Conservation (phyloP, 2,329 filamentous ascomycete species). For the Paramyrothecium sp. region DNA sequence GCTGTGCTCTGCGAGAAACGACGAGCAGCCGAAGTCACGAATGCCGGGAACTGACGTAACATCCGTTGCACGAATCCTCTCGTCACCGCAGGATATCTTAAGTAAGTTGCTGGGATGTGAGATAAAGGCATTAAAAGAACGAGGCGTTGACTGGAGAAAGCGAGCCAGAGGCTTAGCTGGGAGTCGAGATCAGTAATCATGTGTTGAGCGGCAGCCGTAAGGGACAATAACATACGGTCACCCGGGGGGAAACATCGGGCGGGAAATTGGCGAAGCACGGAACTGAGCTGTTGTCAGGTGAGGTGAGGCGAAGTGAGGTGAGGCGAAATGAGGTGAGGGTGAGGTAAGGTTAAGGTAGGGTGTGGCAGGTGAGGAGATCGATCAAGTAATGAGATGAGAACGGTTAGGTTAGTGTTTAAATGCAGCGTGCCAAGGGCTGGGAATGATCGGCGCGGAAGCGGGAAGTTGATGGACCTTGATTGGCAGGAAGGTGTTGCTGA, state of each 20-base stretch:
- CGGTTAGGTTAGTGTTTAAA: background rate
- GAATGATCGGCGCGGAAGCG: background rate
- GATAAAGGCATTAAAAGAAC: background rate
- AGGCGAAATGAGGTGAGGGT: too few species aligned
- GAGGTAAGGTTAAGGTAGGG: background rate
- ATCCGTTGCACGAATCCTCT: background rate
- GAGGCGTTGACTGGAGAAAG: background rate
- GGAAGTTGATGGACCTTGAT: background rate
- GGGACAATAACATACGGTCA: too few species aligned
- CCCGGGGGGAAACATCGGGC: too few species aligned
- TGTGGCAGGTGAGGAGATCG: background rate
- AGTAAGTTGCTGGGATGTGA: background rate
- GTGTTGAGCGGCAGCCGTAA: background rate
- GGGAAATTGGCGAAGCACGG: too few species aligned
- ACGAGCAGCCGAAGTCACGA: background rate
- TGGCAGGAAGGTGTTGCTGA: background rate
- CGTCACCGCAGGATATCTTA: background rate
- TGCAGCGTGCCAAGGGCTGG: background rate
- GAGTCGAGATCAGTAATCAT: background rate
- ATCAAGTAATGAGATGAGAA: background rate
- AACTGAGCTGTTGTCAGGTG: too few species aligned
- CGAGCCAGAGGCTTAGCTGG: background rate
- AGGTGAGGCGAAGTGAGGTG: background rate
- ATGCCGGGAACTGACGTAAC: background rate
- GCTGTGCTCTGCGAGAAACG: background rate